Conservation (phyloP, 768 basidiomycete genomes). For the Rhodotorula graminis region DNA sequence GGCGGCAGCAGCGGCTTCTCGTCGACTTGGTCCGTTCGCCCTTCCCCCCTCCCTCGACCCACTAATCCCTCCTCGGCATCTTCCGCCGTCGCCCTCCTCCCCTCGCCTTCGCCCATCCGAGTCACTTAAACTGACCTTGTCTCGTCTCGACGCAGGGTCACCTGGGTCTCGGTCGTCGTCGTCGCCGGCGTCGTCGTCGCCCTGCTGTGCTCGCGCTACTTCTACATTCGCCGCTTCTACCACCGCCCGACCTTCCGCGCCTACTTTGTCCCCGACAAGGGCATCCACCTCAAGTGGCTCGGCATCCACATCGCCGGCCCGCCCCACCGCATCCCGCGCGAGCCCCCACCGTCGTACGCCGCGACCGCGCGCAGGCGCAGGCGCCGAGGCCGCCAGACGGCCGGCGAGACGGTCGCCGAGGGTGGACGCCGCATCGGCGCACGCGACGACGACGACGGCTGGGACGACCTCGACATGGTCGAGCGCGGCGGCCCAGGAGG, state of each 20-base stretch:
- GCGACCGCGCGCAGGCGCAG: neutral
- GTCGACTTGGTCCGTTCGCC: neutral
- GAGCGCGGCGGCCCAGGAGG: neutral
- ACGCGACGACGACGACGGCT: constrained; percentile 24
- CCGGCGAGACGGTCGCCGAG: constrained; percentile 23
- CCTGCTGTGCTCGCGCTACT: constrained; percentile 18
- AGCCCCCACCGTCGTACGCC: neutral
- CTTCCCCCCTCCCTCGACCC: too few species aligned
- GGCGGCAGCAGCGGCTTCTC: neutral
- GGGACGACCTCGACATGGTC: constrained; percentile 4
- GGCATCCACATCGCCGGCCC: constrained; percentile 20
- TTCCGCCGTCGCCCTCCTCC: too few species aligned
- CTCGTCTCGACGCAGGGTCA: constrained; percentile 10
- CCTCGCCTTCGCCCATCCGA: neutral
- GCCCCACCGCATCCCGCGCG: neutral
- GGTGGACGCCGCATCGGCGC: constrained; percentile 17
- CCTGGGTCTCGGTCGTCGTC: constrained; percentile 21
- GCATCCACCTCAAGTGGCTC: constrained; percentile 13
- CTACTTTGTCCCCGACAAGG: constrained; percentile 30
- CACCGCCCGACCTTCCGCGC: constrained; percentile 13
- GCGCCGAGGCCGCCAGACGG: constrained; percentile 15
- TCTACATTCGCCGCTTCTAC: constrained; percentile 33
- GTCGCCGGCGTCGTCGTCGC: constrained; percentile 16
- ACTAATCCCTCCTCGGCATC: too few species aligned
- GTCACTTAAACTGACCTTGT: neutral